Conservation (phyloP, 2,329 filamentous ascomycete genomes). For the Cladophialophora chaetospira region DNA sequence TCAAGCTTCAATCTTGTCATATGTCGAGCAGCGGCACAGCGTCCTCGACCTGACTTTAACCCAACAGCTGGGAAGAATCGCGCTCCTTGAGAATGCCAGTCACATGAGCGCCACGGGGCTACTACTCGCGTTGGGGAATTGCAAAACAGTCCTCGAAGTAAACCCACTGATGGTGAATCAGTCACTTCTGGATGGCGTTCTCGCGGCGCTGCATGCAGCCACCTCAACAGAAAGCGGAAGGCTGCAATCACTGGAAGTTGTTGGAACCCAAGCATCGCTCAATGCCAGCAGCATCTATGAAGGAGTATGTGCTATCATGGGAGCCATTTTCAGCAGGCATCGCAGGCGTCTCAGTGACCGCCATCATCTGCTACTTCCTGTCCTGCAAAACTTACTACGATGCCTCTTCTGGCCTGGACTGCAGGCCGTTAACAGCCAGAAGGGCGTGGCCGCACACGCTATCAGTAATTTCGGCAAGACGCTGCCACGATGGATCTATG, state of each 20-base stretch:
- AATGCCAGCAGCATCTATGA: constrained; percentile 48
- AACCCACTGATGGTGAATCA: constrained; percentile 48
- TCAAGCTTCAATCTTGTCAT: constrained; percentile 7
- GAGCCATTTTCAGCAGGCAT: constrained; percentile 58
- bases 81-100: constrained; percentile 28
- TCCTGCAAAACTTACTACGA: constrained; percentile 57
- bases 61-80: constrained; percentile 37
- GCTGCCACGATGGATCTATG: constrained; percentile 32
- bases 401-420: constrained; percentile 54
- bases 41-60: constrained; percentile 10
- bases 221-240: constrained; percentile 36
- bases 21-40: constrained; percentile 11
- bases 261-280: too few species aligned
- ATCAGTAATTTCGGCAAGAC: constrained; percentile 21
- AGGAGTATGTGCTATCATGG: constrained; percentile 57
- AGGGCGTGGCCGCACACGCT: neutral
- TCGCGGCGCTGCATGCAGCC: constrained; percentile 42
- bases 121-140: constrained; percentile 41
- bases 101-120: constrained; percentile 7
- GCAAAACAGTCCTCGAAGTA: constrained; percentile 43
- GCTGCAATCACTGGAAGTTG: too few species aligned
- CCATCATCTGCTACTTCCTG: constrained; percentile 59
- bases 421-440: constrained; percentile 2
- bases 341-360: constrained; percentile 61
- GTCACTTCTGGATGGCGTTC: constrained; percentile 48